Evolutionary conservation across 257 asterid genomes (phyloP).

Genomic region (Solanum ossicruentum): DNA sequence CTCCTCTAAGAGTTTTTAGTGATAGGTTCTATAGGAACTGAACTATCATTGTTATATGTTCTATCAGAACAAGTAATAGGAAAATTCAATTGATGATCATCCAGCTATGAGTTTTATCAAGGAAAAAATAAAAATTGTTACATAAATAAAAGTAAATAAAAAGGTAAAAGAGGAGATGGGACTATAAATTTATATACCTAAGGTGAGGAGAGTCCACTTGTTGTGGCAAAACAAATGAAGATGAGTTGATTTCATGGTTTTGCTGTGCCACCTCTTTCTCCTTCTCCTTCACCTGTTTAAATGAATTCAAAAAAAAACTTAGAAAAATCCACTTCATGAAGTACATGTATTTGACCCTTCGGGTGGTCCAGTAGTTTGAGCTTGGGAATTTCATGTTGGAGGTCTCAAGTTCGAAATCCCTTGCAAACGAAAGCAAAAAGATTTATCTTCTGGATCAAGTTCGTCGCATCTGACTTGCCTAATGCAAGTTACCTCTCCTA

Average conservation of each 20-base stretch:
- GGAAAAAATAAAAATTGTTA: no score
- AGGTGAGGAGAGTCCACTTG: slow-evolving; percentile 24
- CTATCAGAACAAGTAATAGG: background rate
- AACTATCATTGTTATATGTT: background rate
- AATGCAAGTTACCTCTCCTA: no score
- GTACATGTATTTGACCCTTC: background rate
- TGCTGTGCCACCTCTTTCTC: slow-evolving; percentile 32
- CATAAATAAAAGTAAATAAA: no score
- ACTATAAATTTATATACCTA: slow-evolving; percentile 15
- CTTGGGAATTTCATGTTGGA: no score
- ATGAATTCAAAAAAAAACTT: background rate
- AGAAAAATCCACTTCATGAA: background rate
- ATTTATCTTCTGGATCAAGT: no score
- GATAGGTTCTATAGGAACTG: no score
- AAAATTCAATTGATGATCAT: no score
- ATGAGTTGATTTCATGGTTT: slow-evolving; percentile 21
- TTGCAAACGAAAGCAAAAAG: no score
- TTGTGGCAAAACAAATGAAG: slow-evolving; percentile 14
- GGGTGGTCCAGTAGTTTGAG: no score
- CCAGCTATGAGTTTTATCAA: background rate
- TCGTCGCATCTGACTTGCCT: no score
- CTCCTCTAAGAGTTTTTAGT: no score
- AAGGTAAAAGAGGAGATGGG: background rate
- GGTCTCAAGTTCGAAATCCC: no score
- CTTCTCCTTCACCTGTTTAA: slow-evolving; percentile 42